Evolutionary conservation across 2,329 filamentous ascomycete genomes (phyloP), one percentile per base, ranked within the genome.

Genomic region (Raffaelea deltoideospora): DNA sequence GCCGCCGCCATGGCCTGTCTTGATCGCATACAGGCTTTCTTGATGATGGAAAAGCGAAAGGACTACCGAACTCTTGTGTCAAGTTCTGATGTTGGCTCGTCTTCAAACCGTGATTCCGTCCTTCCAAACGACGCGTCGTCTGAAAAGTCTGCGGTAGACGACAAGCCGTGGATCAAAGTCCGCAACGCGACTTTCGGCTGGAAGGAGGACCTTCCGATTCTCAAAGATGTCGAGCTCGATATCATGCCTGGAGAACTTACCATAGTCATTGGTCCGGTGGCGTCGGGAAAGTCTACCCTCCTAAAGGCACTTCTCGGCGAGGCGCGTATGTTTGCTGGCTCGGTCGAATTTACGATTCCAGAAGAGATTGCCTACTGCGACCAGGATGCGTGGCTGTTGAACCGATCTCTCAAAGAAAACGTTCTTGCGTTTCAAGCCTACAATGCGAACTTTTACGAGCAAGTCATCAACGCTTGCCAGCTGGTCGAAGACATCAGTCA

Each of bases 381-480:
- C 31, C 64, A 67, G 35, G 50, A 47, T 0, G 55, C 62, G 1
- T 67, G 62, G 60, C 50, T 64, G 2, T 50, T 51, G 4, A 65
- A 65, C 38, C 49, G 43, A 2, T 57, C 54, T 0, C 45, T 65
- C n/a, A 49, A 50, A 8, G 43, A 59, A 1, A 59, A 58, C 26
- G 60, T 67, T 5, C 40, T 58, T 1, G 60, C 57, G 0, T 37
- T 38, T 11, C 46, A 45, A 19, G 9, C n/a, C 3, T 37, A 31
- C 22, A 15, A 41, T 1, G 18, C 35, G 0, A 41, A 41, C 6
- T 46, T 41, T 24, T 55, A 56, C 37, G 37, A 43, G 1, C 42
- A 45, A 4, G 52, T 55, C 7, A 38, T 51, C 2, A 23, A 34
- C 2, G 49, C 53, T 1, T 54, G 51, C 29, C 48, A 43, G 4